phyloP scores from a whole-genome alignment of 352 stramenopile genomes.

The Peronospora belbahrii region DNA sequence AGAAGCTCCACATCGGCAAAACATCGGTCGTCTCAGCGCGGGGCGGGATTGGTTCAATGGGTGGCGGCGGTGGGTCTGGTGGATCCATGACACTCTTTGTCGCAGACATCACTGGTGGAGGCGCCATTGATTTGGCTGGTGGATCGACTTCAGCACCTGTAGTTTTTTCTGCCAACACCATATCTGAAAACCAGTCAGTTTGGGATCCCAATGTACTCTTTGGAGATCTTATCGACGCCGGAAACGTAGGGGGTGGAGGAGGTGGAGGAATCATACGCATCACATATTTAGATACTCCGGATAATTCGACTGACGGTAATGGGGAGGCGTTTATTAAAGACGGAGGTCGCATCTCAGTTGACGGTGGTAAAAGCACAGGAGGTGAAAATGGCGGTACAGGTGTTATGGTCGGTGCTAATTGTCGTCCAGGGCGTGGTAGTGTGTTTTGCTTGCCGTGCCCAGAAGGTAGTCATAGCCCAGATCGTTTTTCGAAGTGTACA shows the following conservation, averaged over 20 bases:
- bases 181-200: slow-evolving; percentile 18
- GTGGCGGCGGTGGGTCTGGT: slow-evolving; percentile 64
- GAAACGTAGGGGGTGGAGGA: slow-evolving; percentile 47
- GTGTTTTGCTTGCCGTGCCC: slow-evolving; percentile 60
- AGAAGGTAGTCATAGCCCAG: slow-evolving; percentile 56
- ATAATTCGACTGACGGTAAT: slow-evolving; percentile 21
- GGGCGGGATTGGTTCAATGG: slow-evolving; percentile 45
- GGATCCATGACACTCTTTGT: slow-evolving; percentile 57
- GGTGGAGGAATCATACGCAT: slow-evolving; percentile 58
- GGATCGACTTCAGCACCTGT: slow-evolving; percentile 26
- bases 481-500: slow-evolving; percentile 45
- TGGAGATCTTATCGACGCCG: slow-evolving; percentile 4
- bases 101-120: slow-evolving; percentile 49
- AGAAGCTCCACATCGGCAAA: slow-evolving; percentile 40
- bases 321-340: slow-evolving; percentile 53
- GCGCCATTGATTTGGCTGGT: slow-evolving; percentile 47
- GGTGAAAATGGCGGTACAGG: slow-evolving; percentile 53
- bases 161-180: neutral
- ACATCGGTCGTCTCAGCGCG: slow-evolving; percentile 37
- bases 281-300: slow-evolving; percentile 28
- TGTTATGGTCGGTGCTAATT: slow-evolving; percentile 47
- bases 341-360: slow-evolving; percentile 35
- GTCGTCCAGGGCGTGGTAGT: slow-evolving; percentile 51
- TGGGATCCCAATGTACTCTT: slow-evolving; percentile 23
- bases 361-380: slow-evolving; percentile 42